These are phyloP conservation scores for Amanita phalloides DNA, from an alignment of 768 basidiomycete genomes.

Conservation along the genomic window DNA sequence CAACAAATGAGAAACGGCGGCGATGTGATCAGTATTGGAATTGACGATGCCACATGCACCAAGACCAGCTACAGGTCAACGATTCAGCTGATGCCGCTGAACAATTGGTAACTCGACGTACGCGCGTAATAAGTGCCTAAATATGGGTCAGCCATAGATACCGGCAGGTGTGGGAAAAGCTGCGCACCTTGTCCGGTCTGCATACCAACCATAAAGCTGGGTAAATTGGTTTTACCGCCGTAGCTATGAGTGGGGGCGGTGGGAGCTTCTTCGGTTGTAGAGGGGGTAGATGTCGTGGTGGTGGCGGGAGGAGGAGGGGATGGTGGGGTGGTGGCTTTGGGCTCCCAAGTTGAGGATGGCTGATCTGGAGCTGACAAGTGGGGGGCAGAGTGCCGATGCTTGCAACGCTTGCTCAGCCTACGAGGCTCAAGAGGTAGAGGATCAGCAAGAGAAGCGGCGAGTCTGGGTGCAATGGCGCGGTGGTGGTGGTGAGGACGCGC, in stretches of 20 bases:
- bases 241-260: conserved; percentile 5
- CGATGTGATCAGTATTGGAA: conserved; percentile 39
- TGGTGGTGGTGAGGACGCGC: conserved; percentile 25
- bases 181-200: conserved; percentile 36
- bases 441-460: conserved; percentile 20
- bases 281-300: background rate
- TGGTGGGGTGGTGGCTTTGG: conserved; percentile 10
- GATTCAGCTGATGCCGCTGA: conserved; percentile 2
- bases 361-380: conserved; percentile 6
- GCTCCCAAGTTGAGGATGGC: conserved; percentile 11
- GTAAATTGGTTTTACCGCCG: conserved; percentile 9
- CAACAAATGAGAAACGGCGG: conserved; percentile 42
- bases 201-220: conserved; percentile 34
- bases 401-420: conserved; percentile 28
- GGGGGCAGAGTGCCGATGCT: conserved; percentile 15
- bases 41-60: conserved; percentile 57
- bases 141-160: background rate
- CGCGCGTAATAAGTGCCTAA: conserved; percentile 44
- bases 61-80: conserved; percentile 34
- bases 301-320: conserved; percentile 11
- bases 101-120: conserved; percentile 13
- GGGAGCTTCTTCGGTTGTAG: conserved; percentile 10
- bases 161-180: background rate
- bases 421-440: conserved; percentile 12
- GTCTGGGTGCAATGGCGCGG: conserved; percentile 33